phyloP scores from a whole-genome alignment of 495 filamentous ascomycete genomes.

The Glarea lozoyensis region DNA sequence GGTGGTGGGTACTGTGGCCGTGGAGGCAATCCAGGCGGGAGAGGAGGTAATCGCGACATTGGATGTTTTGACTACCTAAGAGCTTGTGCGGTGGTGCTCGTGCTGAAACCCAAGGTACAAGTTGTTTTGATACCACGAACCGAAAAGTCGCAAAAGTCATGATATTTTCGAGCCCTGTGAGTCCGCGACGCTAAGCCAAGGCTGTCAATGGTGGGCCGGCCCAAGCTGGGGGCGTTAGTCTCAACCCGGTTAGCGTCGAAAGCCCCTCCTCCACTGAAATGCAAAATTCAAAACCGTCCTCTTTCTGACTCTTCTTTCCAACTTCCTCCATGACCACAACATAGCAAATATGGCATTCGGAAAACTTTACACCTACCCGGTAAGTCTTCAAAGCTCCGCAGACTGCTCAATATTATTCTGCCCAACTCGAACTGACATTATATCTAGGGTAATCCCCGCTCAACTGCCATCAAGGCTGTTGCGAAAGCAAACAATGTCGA shows the following conservation, averaged over 20 bases:
- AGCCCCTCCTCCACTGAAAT: no score
- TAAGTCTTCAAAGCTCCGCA: conserved; percentile 36
- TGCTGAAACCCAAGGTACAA: neutral
- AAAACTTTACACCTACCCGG: conserved; percentile 84
- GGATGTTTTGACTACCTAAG: neutral
- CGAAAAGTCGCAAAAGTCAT: no score
- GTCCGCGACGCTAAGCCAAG: no score
- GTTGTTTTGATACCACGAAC: no score
- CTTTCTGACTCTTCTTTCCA: conserved; percentile 9
- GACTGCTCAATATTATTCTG: conserved; percentile 7
- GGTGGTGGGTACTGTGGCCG: conserved; percentile 8
- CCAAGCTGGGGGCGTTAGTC: no score
- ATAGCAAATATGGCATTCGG: conserved; percentile 68
- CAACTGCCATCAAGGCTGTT: conserved; percentile 77
- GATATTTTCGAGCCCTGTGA: no score
- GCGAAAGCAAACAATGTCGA: conserved; percentile 95
- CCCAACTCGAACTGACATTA: conserved; percentile 7
- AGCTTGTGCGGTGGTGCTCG: neutral
- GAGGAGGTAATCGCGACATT: neutral
- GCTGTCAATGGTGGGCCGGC: no score
- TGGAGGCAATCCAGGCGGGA: neutral
- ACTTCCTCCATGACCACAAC: conserved; percentile 33
- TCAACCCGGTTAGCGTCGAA: no score
- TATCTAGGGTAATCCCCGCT: conserved; percentile 75
- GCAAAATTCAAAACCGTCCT: no score